Percentiles rank a stretch among this genome's conserved stretches.
These are phyloP conservation scores for Trichomonascaceae sp. DNA, from an alignment of 1,139 yeast genomes.

Conservation along the genomic window DNA sequence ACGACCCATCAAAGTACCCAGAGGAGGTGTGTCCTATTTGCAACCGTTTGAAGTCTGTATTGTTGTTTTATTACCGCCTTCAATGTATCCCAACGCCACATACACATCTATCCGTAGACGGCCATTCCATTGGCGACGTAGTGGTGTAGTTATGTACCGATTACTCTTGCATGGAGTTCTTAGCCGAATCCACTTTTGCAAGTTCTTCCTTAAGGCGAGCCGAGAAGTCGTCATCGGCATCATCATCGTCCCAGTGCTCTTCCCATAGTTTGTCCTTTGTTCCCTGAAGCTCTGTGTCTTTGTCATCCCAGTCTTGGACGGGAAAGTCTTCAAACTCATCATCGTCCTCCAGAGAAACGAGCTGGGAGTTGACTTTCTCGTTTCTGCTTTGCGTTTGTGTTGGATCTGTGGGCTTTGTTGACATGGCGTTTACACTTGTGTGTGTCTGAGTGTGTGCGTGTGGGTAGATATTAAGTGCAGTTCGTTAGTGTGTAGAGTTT, in stretches of 20 bases:
- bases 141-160: too few species aligned
- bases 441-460: too few species aligned
- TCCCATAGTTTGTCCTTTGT: conserved; percentile 63
- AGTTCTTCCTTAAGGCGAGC: conserved; percentile 42
- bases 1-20: not conserved
- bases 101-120: too few species aligned
- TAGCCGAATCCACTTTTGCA: not conserved
- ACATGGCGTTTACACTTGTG: too few species aligned
- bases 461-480: too few species aligned
- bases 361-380: conserved; percentile 13
- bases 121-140: too few species aligned
- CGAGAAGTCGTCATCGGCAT: conserved; percentile 75
- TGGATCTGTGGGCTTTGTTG: too few species aligned
- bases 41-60: too few species aligned
- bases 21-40: conserved; percentile 27
- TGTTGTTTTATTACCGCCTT: too few species aligned
- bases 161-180: not conserved
- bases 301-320: conserved; percentile 48
- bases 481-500: too few species aligned
- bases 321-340: conserved; percentile 96
- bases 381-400: too few species aligned
- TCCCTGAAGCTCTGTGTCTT: conserved; percentile 28
- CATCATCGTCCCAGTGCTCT: conserved; percentile 92
- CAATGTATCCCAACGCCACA: too few species aligned
- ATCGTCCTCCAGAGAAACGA: conserved; percentile 68